phyloP scores from a whole-genome alignment of 202 grass and related monocot genomes.

The Hordeum pubiflorum region DNA sequence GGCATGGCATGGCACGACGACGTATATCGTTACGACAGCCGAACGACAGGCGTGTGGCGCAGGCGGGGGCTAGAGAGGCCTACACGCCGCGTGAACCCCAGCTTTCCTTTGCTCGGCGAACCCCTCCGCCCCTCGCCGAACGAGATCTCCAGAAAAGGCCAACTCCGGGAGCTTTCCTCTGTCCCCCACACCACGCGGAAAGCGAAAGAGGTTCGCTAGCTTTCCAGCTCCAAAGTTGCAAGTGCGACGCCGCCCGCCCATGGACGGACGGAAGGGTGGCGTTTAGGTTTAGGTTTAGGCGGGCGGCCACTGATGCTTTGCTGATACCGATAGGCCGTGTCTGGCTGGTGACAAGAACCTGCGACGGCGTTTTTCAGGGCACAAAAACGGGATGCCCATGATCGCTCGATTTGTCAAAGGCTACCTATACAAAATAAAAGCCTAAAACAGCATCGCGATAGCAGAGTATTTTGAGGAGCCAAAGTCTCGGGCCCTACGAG shows the following conservation, averaged over 20 bases:
- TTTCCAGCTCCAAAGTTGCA: conserved; percentile 34
- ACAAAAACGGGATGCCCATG: neutral
- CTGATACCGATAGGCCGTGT: neutral
- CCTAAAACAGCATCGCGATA: neutral
- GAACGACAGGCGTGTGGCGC: neutral
- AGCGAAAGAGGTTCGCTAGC: neutral
- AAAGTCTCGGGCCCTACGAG: neutral
- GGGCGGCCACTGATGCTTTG: neutral
- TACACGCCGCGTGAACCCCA: neutral
- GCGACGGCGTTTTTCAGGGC: neutral
- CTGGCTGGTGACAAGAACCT: neutral
- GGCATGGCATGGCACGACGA: no score
- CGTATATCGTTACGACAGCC: neutral
- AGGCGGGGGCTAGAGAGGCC: neutral
- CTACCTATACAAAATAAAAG: neutral
- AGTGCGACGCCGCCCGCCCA: neutral
- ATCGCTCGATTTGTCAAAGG: neutral
- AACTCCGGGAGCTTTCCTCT: neutral
- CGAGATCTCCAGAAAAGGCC: neutral
- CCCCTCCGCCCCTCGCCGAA: neutral
- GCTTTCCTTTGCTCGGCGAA: neutral
- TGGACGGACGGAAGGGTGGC: neutral
- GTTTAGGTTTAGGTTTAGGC: neutral
- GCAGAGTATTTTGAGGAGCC: neutral
- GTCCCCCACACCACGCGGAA: neutral